These are phyloP conservation scores for Ophiostoma fasciatum DNA, from an alignment of 2,329 filamentous ascomycete genomes.

Conservation along the genomic window DNA sequence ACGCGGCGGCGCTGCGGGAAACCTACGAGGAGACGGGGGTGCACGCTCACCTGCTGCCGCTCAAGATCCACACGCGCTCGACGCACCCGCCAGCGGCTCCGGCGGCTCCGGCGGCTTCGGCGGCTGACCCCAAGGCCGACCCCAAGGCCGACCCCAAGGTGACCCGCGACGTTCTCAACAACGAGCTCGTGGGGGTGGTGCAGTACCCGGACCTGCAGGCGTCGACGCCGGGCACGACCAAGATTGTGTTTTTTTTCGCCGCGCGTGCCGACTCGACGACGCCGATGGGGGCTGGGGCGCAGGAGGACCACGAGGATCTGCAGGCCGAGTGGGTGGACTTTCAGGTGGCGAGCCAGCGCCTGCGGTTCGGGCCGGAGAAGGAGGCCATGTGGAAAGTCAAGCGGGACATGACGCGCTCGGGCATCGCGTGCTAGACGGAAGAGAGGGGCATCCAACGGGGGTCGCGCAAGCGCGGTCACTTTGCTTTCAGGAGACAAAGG, in stretches of 20 bases:
- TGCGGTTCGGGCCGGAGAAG: conserved; percentile 8
- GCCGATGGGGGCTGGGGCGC: conserved; percentile 8
- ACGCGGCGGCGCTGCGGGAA: conserved; percentile 28
- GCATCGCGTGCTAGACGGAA: too few relatives aligned
- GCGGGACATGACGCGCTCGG: conserved; percentile 8
- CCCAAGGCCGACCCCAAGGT: conserved; percentile 10
- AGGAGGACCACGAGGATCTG: conserved; percentile 11
- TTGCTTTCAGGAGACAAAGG: too few relatives aligned
- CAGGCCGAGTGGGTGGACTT: conserved; percentile 9
- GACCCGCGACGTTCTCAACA: conserved; percentile 18
- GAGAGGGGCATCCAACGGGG: too few relatives aligned
- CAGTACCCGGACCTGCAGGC: conserved; percentile 22
- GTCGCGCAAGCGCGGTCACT: too few relatives aligned
- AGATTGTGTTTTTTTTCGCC: conserved; percentile 26
- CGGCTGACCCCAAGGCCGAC: conserved; percentile 8
- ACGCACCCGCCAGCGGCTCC: conserved; percentile 17
- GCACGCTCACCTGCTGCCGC: conserved; percentile 21
- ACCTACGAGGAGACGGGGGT: conserved; percentile 33
- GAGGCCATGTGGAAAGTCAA: conserved; percentile 8
- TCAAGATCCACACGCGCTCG: conserved; percentile 28
- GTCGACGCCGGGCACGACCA: conserved; percentile 18
- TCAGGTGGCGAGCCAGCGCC: conserved; percentile 1
- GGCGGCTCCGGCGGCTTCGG: not conserved
- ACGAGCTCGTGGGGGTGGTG: conserved; percentile 22
- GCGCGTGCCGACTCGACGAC: conserved; percentile 13